These are phyloP conservation scores for Rhododendron vialii DNA, from an alignment of 148 eudicot species.

Conservation along the genomic window DNA sequence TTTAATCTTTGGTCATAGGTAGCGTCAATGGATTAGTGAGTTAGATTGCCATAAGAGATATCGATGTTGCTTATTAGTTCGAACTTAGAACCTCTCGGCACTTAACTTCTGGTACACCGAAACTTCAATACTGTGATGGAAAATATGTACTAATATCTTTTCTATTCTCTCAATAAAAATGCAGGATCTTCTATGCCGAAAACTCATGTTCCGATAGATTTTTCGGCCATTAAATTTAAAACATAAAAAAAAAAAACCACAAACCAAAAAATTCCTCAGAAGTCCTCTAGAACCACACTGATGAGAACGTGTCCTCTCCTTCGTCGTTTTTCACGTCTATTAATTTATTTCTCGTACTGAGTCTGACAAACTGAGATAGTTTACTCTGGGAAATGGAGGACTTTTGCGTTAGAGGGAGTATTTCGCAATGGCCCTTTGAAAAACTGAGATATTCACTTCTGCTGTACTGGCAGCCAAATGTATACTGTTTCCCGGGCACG, in stretches of 20 bases:
- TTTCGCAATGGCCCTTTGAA: background rate
- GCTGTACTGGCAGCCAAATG: background rate
- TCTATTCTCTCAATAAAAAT: no score
- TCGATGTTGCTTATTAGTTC: background rate
- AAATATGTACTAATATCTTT: no score
- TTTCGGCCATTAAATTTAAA: no score
- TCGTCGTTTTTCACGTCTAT: background rate
- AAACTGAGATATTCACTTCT: background rate
- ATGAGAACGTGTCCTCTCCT: no score
- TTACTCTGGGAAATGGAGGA: background rate
- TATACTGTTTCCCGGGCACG: background rate
- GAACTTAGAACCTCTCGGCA: background rate
- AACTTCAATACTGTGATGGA: background rate
- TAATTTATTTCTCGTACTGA: background rate
- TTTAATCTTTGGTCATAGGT: background rate
- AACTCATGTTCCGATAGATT: no score
- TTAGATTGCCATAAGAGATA: no score
- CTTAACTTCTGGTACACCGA: background rate
- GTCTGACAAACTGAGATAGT: background rate
- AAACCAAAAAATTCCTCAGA: no score
- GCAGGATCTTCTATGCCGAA: no score
- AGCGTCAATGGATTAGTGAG: background rate
- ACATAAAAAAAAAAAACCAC: no score
- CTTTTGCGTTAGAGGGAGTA: background rate
- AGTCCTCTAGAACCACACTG: no score